Evolutionary conservation across 805 yeast genomes (phyloP).

Genomic region (Scheffersomyces coipomensis): DNA sequence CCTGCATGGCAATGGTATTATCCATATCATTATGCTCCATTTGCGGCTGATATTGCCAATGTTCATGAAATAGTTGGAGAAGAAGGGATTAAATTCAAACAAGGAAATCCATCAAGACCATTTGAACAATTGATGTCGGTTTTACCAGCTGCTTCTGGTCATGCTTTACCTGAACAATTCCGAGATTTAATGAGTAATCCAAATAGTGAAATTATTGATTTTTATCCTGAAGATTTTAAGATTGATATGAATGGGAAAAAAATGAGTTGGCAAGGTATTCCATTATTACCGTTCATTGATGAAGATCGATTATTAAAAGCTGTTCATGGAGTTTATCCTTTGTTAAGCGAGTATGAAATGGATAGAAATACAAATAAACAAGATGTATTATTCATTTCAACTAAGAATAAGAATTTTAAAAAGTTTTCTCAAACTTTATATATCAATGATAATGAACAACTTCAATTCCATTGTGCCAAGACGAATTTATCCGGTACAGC

Average conservation of each 20-base stretch:
- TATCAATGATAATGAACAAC: constrained; percentile 28
- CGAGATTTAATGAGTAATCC: constrained; percentile 78
- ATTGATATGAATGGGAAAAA: constrained; percentile 96
- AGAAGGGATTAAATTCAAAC: constrained; percentile 52
- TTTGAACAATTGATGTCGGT: constrained; percentile 95
- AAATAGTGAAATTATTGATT: constrained; percentile 82
- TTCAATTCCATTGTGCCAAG: constrained; percentile 46
- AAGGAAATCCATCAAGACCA: constrained; percentile 83
- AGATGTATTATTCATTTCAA: constrained; percentile 69
- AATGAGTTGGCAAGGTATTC: constrained; percentile 94
- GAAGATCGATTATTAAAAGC: constrained; percentile 67
- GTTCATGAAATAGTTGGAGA: constrained; percentile 44
- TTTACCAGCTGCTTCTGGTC: constrained; percentile 90
- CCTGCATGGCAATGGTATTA: constrained; percentile 99
- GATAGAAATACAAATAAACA: constrained; percentile 68
- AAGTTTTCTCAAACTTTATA: constrained; percentile 39
- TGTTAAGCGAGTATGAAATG: constrained; percentile 64
- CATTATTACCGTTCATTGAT: constrained; percentile 86
- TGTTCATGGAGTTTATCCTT: constrained; percentile 62
- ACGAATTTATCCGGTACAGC: constrained; percentile 63
- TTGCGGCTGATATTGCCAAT: constrained; percentile 81
- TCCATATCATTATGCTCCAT: constrained; percentile 97
- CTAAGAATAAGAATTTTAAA: constrained; percentile 51
- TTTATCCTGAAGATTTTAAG: constrained; percentile 83
- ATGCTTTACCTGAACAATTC: constrained; percentile 78